phyloP scores from a whole-genome alignment of 257 asterid genomes.

The Ballota nigra region DNA sequence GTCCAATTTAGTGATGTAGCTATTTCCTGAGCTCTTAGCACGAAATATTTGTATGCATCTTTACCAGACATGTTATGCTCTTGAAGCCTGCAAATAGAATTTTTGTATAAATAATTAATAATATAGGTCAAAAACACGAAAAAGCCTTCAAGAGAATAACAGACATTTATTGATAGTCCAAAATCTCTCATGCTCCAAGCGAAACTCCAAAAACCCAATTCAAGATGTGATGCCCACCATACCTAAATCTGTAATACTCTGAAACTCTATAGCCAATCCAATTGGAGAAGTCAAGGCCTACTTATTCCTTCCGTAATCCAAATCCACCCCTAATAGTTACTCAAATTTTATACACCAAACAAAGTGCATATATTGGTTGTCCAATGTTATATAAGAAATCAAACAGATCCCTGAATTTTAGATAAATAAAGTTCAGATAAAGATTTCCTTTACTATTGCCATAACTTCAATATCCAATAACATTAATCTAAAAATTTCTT shows the following conservation, averaged over 20 bases:
- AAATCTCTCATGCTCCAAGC: neutral
- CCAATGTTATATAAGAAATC: neutral
- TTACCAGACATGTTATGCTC: conserved; percentile 71
- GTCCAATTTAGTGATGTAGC: conserved; percentile 71
- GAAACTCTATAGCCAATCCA: neutral
- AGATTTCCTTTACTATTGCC: no score
- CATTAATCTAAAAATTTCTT: neutral
- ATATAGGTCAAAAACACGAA: neutral
- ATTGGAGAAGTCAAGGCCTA: neutral
- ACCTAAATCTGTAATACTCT: neutral
- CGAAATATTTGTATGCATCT: conserved; percentile 84
- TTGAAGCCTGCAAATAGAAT: conserved; percentile 64
- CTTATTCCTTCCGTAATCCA: neutral
- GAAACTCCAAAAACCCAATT: neutral
- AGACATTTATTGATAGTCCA: neutral
- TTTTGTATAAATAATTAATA: conserved; percentile 14
- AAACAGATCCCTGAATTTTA: neutral
- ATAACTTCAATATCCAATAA: neutral
- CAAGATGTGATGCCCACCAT: neutral
- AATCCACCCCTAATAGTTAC: neutral
- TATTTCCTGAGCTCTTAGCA: conserved; percentile 88
- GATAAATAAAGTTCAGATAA: neutral
- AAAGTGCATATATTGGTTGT: neutral
- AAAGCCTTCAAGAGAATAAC: neutral
- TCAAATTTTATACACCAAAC: neutral